phyloP scores from a whole-genome alignment of 441 rosid genomes.

The Bruguiera hainesii region DNA sequence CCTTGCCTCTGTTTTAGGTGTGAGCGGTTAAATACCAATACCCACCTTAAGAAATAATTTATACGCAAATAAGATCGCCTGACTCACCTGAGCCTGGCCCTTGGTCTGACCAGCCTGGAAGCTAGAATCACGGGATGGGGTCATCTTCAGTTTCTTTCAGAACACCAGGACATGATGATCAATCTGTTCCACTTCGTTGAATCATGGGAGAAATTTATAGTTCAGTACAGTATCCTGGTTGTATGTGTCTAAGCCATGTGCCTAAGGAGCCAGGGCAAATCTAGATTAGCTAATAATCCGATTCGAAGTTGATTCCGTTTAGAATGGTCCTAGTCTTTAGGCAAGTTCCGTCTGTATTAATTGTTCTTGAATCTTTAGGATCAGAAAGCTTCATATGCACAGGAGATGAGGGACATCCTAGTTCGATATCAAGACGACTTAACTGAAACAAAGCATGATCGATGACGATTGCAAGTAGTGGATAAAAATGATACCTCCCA shows the following conservation, averaged over 20 bases:
- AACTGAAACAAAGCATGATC: too few relatives aligned
- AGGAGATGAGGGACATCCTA: too few relatives aligned
- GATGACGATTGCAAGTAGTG: too few relatives aligned
- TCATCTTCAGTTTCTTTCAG: conserved; percentile 27
- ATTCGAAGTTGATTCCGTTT: neutral
- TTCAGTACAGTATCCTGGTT: neutral
- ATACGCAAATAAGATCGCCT: neutral
- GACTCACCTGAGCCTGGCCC: conserved; percentile 60
- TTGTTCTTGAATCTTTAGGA: too few relatives aligned
- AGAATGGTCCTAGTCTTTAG: neutral
- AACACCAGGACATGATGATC: neutral
- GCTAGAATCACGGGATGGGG: conserved; percentile 38
- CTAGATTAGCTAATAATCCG: neutral
- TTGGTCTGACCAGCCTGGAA: conserved; percentile 61
- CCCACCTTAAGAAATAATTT: neutral
- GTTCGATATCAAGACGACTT: too few relatives aligned
- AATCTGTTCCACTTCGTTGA: neutral
- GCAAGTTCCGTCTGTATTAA: too few relatives aligned
- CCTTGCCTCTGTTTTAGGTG: neutral
- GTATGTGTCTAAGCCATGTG: neutral
- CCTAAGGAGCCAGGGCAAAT: neutral
- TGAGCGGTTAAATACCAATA: too few relatives aligned
- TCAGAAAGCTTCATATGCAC: too few relatives aligned
- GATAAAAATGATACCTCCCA: too few relatives aligned
- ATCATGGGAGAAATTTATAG: neutral